phyloP scores from a whole-genome alignment of 2,329 filamentous ascomycete genomes.

The Dothistroma septosporum region DNA sequence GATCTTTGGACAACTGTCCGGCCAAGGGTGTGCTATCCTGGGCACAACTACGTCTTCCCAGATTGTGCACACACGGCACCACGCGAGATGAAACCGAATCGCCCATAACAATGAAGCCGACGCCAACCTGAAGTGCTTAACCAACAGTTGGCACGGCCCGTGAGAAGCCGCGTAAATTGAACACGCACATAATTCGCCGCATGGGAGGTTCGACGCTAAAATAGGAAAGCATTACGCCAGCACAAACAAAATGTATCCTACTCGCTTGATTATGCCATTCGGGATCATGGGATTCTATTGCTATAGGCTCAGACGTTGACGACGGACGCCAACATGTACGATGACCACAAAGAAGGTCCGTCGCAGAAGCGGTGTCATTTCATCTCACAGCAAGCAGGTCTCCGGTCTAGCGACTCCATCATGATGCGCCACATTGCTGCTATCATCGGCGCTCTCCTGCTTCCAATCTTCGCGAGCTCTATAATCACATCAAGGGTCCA shows the following conservation, averaged over 20 bases:
- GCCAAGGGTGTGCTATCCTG: neutral
- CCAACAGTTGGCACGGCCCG: no score
- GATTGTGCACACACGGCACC: neutral
- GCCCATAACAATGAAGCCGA: neutral
- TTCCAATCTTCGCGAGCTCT: neutral
- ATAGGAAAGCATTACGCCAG: neutral
- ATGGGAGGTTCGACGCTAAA: neutral
- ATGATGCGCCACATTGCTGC: neutral
- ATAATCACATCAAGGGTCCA: no score
- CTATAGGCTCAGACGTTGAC: no score
- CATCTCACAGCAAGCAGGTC: neutral
- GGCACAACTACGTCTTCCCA: neutral
- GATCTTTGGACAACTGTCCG: neutral
- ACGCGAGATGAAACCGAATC: neutral
- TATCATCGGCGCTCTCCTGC: neutral
- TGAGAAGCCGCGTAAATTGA: neutral
- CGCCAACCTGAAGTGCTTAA: neutral
- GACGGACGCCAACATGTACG: neutral
- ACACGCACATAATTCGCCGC: neutral
- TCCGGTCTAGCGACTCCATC: neutral
- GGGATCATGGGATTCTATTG: neutral
- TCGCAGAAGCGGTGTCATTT: neutral
- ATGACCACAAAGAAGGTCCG: neutral
- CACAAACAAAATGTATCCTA: neutral
- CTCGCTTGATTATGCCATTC: neutral